A percentile compares a stretch with the other conserved stretches of the same genome.
Evolutionary conservation across 495 filamentous ascomycete species (phyloP).

Genomic region (Annulohypoxylon bovei): DNA sequence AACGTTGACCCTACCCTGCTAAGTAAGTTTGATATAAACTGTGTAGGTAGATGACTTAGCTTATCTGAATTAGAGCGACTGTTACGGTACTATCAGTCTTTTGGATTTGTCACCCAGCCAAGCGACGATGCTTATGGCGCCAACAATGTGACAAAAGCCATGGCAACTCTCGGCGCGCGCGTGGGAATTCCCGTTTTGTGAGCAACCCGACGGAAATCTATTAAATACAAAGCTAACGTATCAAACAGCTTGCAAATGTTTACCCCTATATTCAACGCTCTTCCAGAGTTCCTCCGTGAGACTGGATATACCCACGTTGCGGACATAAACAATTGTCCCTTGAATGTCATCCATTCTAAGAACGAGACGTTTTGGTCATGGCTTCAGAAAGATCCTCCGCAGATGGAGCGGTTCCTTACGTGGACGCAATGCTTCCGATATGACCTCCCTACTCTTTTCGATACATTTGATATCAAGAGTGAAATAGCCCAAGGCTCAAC

Average conservation of each 20-base stretch:
- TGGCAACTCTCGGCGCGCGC: slow-evolving; percentile 47
- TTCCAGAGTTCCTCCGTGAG: slow-evolving; percentile 44
- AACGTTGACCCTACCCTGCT: slow-evolving; percentile 47
- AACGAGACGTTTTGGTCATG: slow-evolving; percentile 39
- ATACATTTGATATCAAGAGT: slow-evolving; percentile 24
- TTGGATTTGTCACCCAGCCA: slow-evolving; percentile 50
- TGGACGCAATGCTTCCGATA: slow-evolving; percentile 32
- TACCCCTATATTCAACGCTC: slow-evolving; percentile 45
- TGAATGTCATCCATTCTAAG: slow-evolving; percentile 35
- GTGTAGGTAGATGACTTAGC: neutral
- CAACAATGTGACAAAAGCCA: slow-evolving; percentile 47
- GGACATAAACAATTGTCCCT: slow-evolving; percentile 8
- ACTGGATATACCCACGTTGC: slow-evolving; percentile 21
- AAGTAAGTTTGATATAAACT: slow-evolving; percentile 35
- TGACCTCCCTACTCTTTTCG: slow-evolving; percentile 28
- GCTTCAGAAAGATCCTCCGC: slow-evolving; percentile 39
- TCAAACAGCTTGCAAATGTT: slow-evolving; percentile 46
- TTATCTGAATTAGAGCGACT: slow-evolving; percentile 48
- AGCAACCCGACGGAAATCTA: neutral
- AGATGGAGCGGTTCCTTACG: slow-evolving; percentile 26
- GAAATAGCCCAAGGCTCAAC: slow-evolving; percentile 22
- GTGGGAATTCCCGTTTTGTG: slow-evolving; percentile 44
- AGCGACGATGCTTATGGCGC: slow-evolving; percentile 48
- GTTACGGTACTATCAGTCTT: slow-evolving; percentile 56
- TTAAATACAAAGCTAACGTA: slow-evolving; percentile 5